Evolutionary conservation across 768 basidiomycete species (phyloP).

Genomic region (Favolaschia claudopus): DNA sequence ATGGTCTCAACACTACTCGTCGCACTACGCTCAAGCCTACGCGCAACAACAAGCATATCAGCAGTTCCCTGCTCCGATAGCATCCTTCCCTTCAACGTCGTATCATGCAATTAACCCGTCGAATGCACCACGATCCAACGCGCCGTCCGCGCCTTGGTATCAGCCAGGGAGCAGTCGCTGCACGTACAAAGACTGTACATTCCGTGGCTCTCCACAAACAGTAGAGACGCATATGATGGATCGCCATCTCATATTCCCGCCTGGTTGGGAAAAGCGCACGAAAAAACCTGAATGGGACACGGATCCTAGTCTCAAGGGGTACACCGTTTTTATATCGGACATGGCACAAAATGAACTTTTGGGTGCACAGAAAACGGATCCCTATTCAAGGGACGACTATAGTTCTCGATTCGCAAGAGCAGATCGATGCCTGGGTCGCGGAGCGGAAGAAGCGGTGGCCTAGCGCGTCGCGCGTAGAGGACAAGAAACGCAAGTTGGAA

Average conservation of each 20-base stretch:
- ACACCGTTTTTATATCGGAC: constrained; percentile 17
- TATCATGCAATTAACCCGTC: constrained; percentile 32
- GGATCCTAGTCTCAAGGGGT: constrained; percentile 85
- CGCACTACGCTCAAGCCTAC: constrained; percentile 67
- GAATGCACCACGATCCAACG: background rate
- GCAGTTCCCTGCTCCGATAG: constrained; percentile 39
- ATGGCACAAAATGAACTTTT: background rate
- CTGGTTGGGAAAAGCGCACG: constrained; percentile 68
- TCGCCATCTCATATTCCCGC: constrained; percentile 84
- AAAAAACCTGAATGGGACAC: constrained; percentile 78
- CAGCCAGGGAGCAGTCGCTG: constrained; percentile 69
- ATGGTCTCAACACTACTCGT: constrained; percentile 43
- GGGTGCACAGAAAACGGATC: constrained; percentile 63
- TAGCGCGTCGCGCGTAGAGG: constrained; percentile 67
- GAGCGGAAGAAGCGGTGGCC: constrained; percentile 92
- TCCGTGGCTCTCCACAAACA: constrained; percentile 71
- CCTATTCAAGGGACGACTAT: constrained; percentile 84
- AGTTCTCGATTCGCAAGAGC: constrained; percentile 80
- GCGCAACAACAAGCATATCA: constrained; percentile 38
- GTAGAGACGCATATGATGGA: constrained; percentile 90
- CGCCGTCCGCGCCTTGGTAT: constrained; percentile 56
- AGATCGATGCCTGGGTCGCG: constrained; percentile 83
- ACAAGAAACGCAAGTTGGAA: constrained; percentile 81
- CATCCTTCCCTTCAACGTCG: constrained; percentile 49
- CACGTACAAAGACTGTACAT: constrained; percentile 68